Base-by-base conservation (phyloP, 2,329 filamentous ascomycete species). In the Scytalidium lignicola region DNA sequence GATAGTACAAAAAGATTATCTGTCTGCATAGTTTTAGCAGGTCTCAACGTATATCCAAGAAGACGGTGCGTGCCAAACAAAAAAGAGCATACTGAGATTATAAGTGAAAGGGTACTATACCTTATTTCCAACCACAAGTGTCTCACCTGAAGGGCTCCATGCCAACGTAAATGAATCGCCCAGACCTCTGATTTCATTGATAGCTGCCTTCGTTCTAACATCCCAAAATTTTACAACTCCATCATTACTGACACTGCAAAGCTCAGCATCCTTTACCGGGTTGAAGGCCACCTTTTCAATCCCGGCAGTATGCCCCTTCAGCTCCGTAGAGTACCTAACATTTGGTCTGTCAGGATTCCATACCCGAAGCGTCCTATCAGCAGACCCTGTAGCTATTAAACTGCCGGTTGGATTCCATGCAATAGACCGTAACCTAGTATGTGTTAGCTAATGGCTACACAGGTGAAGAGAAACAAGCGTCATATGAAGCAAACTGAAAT, bases 371-470 rank as follows among this genome's bases (percentile, higher is more conserved):
- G 79, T 86, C 57, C 79, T 81, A 61, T 89, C 84, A 20, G 76
- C 72, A 5, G 85, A 79, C 2, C 90, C 90, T 0, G 91, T 95
- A 1, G 92, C 92, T 52, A 97, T 83, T 51, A 93, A 74, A 8
- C 82, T 86, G 28, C 92, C 90, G 0, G 88, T 74, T 0, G 91
- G 88, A 56, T 92, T 96, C 92, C 92, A 97, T 37, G 88, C 85
- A 56, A 97, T 84, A 1, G 86, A 85, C 39, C 88, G 83, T 49
- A 95, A 76, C 55, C 85, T 90, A 39, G 18, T 43, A 26, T 3
- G 28, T n/a, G 28, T 53, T 20, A 58, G 51, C 42, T 37, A 29
- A 21, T 15, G 17, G 9, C n/a, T 43, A 10, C 20, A 22, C 5
- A 2, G 29, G 17, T 18, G 15, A 21, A 21, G 46, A 3, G 18